Base-by-base conservation (phyloP, 2,329 filamentous ascomycete genomes). In the Neonectria neomacrospora region DNA sequence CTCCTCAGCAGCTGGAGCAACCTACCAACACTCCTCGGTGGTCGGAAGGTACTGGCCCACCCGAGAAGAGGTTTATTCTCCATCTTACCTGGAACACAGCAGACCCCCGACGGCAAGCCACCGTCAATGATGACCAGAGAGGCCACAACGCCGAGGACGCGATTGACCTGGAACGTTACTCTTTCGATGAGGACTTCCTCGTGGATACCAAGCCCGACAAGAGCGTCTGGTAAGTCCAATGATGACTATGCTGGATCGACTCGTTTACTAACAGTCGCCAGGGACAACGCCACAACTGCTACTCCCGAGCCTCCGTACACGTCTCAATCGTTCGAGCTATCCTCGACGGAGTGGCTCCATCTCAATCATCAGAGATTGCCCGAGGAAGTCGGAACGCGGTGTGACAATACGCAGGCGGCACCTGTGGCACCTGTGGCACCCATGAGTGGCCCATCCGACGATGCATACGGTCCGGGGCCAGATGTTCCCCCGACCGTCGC, bases 361-460 rank as follows among this genome's bases (percentile, higher is more conserved):
- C n/a, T 6, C 26, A 9, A 22, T 16, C 11, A 12, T 16, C 42
- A 26, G 20, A 3, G 5, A 3, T 16, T 14, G 11, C n/a, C 32
- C 37, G 32, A 30, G 22, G 14, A 11, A 41, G 41, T 16, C 16
- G n/a, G 3, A 45, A 16, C 12, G 14, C 42, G 7, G 42, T 9
- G 20, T 23, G 12, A 22, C 7, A 16, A 16, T 22, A 41, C 37
- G 3, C 37, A 18, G 37, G n/a, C 37, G n/a, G 42, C 42, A 9
- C 57, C 57, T 2, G 7, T 50, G n/a, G 42, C 42, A 9, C 57
- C 57, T 2, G 7, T 50, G 8, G 51, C 58, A 12, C 18, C 12
- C 3, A 54, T 60, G 51, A 26, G 11, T 5, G 39, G 44, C 41
- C 18, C 26, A 37, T 60, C 32, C 26, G 34, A 60, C 5, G 51